These are phyloP conservation scores for Xylariaceae sp. DNA, from an alignment of 2,329 filamentous ascomycete species.

Conservation along the genomic window DNA sequence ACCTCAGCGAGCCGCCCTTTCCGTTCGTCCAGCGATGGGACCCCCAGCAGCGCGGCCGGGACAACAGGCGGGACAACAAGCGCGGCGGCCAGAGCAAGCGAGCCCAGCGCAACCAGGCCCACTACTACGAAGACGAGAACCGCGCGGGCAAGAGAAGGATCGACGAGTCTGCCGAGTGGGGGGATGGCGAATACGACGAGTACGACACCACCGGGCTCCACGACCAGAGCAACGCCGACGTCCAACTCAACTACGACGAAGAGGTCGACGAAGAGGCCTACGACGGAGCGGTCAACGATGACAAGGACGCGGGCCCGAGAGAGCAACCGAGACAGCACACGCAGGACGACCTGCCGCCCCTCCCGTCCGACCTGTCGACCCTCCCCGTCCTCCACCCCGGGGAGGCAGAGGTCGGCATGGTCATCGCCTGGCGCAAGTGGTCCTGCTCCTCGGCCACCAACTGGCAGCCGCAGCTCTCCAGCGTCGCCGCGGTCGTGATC, in stretches of 20 bases:
- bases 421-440: constrained; percentile 62
- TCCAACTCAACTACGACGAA: constrained; percentile 35
- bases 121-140: constrained; percentile 32
- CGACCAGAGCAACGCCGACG: constrained; percentile 18
- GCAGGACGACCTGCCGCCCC: constrained; percentile 53
- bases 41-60: constrained; percentile 52
- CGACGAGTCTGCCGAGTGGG: constrained; percentile 30
- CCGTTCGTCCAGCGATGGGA: constrained; percentile 90
- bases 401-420: constrained; percentile 49
- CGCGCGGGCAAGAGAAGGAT: constrained; percentile 37
- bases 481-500: constrained; percentile 61
- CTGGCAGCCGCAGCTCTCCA: constrained; percentile 57
- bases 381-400: constrained; percentile 43
- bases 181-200: constrained; percentile 8
- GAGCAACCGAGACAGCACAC: constrained; percentile 38
- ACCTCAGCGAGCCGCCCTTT: constrained; percentile 72
- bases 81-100: constrained; percentile 43
- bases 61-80: constrained; percentile 32
- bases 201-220: constrained; percentile 31
- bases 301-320: constrained; percentile 11
- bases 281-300: constrained; percentile 20
- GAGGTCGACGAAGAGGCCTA: constrained; percentile 18
- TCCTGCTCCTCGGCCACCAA: constrained; percentile 53
- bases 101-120: constrained; percentile 31
- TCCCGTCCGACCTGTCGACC: constrained; percentile 49